Base-by-base conservation (phyloP, 2,329 filamentous ascomycete species). In the Akanthomyces dipterigenus region DNA sequence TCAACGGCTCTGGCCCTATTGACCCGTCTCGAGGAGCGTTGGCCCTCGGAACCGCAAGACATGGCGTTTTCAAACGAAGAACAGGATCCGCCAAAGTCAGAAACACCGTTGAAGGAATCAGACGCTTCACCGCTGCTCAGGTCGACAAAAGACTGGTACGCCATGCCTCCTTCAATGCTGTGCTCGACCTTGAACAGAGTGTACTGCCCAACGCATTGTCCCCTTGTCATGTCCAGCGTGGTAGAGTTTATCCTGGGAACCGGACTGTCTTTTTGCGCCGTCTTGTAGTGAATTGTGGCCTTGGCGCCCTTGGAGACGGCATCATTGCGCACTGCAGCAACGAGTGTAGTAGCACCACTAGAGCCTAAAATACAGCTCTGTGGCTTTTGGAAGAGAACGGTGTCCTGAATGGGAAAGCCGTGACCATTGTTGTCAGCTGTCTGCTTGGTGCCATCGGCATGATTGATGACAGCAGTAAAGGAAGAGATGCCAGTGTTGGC, bases 401-500 rank as follows among this genome's bases (percentile, higher is more conserved):
- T 78, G 67, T 87, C 84, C 53, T 81, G 77, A 3, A 87, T 67
- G 2, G 78, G 78, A 62, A 84, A 87, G 1, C 75, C 75, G 42
- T 77, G 75, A 7, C 83, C 83, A 65, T 86, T 86, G 69, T 87
- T 87, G 67, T 85, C 78, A 64, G 78, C 80, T 0, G 69, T 68
- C 61, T 77, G 70, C 24, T 71, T 77, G 18, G 75, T 73, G 7
- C 82, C 83, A 63, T 78, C 76, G 3, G 72, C 75, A 58, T 77
- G 72, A 60, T 78, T 80, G 57, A 87, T 67, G 2, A 81, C 72
- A 67, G 86, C 69, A 64, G 77, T 77, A 74, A 89, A 83, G 65
- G 87, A 80, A 45, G 87, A 80, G 72, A 90, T 83, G 64, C 88
- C 78, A 61, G 82, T 75, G 62, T 82, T 73, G 65, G 84, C 76